Percentiles rank a stretch among this genome's conserved stretches.
phyloP scores from a whole-genome alignment of 2,329 filamentous ascomycete species.

The Sarocladiaceae sp. region DNA sequence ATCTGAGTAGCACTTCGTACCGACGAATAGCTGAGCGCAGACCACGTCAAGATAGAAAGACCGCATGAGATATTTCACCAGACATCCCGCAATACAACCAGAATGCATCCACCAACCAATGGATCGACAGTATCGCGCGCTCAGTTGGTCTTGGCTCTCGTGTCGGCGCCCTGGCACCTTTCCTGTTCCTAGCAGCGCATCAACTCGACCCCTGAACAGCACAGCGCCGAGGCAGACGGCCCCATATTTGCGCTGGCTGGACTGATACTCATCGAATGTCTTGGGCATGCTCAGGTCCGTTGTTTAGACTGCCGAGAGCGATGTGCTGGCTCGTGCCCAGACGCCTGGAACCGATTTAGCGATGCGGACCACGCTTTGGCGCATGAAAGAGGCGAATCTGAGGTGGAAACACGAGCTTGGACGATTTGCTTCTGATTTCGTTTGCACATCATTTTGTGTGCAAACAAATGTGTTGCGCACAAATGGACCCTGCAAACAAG shows the following conservation, averaged over 20 bases:
- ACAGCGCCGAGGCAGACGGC: background rate
- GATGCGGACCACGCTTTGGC: background rate
- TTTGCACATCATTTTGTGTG: too few relatives aligned
- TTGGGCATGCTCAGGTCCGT: too few relatives aligned
- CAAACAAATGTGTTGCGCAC: too few relatives aligned
- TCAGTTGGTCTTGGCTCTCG: background rate
- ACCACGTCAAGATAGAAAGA: too few relatives aligned
- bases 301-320: background rate
- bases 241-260: background rate
- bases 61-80: too few relatives aligned
- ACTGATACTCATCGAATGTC: too few relatives aligned
- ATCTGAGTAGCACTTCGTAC: too few relatives aligned
- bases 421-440: background rate
- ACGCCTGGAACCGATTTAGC: conserved; percentile 1
- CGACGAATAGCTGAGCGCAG: too few relatives aligned
- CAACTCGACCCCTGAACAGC: background rate
- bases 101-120: background rate
- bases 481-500: too few relatives aligned
- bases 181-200: background rate
- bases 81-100: background rate
- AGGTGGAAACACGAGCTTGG: background rate
- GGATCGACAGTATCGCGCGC: background rate
- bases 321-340: background rate
- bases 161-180: background rate
- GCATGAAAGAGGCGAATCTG: background rate